Conservation (phyloP, 768 basidiomycete species). For the Trametes cingulata region DNA sequence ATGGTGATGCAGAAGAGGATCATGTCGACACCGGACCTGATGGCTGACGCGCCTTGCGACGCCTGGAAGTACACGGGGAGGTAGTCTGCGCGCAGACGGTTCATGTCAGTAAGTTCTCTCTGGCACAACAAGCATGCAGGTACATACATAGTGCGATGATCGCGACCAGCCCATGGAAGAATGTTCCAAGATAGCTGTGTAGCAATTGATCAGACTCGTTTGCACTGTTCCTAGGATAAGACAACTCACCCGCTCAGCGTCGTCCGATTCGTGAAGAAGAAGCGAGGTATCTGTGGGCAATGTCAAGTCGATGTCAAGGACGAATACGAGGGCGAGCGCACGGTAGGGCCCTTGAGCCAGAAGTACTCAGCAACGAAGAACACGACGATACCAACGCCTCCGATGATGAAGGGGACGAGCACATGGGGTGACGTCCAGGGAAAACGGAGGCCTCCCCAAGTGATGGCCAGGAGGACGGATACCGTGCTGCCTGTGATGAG, state of each 20-base stretch:
- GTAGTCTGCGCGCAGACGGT: constrained; percentile 34
- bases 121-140: no score
- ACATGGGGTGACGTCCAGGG: constrained; percentile 35
- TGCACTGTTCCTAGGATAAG: no score
- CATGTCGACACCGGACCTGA: constrained; percentile 29
- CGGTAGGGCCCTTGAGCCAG: constrained; percentile 28
- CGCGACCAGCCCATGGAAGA: constrained; percentile 22
- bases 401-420: constrained; percentile 38
- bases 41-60: constrained; percentile 36
- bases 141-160: constrained; percentile 29
- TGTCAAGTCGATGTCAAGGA: neutral
- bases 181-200: constrained; percentile 33
- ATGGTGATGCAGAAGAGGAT: constrained; percentile 31
- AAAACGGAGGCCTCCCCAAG: constrained; percentile 39
- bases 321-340: neutral
- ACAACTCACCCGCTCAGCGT: constrained; percentile 12
- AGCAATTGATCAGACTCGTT: no score
- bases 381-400: constrained; percentile 31
- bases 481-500: constrained; percentile 23
- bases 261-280: constrained; percentile 9
- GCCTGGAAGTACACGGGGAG: constrained; percentile 49
- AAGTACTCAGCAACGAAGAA: constrained; percentile 35
- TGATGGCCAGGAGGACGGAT: constrained; percentile 23
- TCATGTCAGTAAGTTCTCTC: neutral
- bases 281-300: neutral